Conservation (phyloP, 805 yeast species). For the Metschnikowia koreensis region DNA sequence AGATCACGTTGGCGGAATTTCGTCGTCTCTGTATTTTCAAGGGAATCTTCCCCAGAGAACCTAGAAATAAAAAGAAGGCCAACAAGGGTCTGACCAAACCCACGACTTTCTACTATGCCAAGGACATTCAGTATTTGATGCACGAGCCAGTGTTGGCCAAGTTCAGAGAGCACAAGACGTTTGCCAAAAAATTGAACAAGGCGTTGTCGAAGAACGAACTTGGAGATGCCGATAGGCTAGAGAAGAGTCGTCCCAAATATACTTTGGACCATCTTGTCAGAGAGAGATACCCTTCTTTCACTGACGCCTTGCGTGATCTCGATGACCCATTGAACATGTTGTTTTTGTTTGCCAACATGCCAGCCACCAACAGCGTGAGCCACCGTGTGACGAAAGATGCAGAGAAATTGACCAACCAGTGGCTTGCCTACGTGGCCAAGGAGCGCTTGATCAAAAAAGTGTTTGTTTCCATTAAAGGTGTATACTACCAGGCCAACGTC, state of each 20-base stretch:
- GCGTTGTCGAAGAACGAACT: conserved; percentile 93
- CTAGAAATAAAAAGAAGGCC: conserved; percentile 92
- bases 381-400: conserved; percentile 86
- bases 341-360: conserved; percentile 90
- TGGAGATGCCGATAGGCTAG: conserved; percentile 81
- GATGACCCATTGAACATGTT: conserved; percentile 96
- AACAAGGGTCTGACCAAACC: conserved; percentile 98
- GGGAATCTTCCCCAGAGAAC: conserved; percentile 97
- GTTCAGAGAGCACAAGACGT: conserved; percentile 94
- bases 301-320: conserved; percentile 87
- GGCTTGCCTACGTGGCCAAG: conserved; percentile 90
- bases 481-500: conserved; percentile 86
- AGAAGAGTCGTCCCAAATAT: conserved; percentile 76
- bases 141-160: conserved; percentile 92
- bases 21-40: conserved; percentile 95
- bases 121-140: conserved; percentile 90
- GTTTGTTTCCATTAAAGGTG: conserved; percentile 95
- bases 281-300: conserved; percentile 92
- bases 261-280: conserved; percentile 87
- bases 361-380: conserved; percentile 82
- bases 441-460: conserved; percentile 82
- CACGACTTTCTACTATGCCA: conserved; percentile 87
- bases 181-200: conserved; percentile 83
- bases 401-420: conserved; percentile 80
- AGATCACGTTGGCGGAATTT: conserved; percentile 93